phyloP scores from a whole-genome alignment of 768 basidiomycete genomes.

The Flagelloscypha sp. region DNA sequence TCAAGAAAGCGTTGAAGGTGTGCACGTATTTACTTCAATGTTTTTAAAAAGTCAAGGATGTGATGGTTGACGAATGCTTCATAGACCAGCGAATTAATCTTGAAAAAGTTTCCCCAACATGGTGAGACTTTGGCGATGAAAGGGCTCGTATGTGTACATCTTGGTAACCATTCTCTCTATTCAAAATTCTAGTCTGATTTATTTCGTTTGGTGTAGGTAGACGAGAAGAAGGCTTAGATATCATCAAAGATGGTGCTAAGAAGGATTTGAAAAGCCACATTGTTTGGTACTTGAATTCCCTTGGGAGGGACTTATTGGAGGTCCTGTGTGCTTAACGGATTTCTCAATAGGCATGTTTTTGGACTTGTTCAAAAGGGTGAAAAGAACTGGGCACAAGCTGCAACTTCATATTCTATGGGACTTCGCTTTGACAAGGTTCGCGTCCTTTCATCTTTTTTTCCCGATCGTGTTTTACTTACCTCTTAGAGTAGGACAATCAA shows the following conservation, averaged over 20 bases:
- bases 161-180: too few species aligned
- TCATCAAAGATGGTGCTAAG: constrained; percentile 77
- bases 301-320: too few species aligned
- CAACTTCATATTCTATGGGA: constrained; percentile 88
- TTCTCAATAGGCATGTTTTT: too few species aligned
- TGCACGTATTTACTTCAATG: too few species aligned
- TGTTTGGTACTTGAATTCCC: too few species aligned
- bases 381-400: constrained; percentile 90
- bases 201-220: too few species aligned
- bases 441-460: constrained; percentile 6
- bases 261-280: constrained; percentile 86
- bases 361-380: constrained; percentile 92
- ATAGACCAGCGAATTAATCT: constrained; percentile 89
- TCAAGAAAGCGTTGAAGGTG: constrained; percentile 81
- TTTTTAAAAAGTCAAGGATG: too few species aligned
- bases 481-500: constrained; percentile 67
- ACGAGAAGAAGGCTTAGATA: constrained; percentile 73
- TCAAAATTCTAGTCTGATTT: too few species aligned
- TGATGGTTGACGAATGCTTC: too few species aligned
- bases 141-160: constrained; percentile 76
- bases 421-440: constrained; percentile 81
- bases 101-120: constrained; percentile 94
- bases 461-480: constrained; percentile 1
- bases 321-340: too few species aligned
- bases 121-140: constrained; percentile 99